phyloP scores from a whole-genome alignment of 2,329 filamentous ascomycete species.

The Phaeosphaeria sp. region DNA sequence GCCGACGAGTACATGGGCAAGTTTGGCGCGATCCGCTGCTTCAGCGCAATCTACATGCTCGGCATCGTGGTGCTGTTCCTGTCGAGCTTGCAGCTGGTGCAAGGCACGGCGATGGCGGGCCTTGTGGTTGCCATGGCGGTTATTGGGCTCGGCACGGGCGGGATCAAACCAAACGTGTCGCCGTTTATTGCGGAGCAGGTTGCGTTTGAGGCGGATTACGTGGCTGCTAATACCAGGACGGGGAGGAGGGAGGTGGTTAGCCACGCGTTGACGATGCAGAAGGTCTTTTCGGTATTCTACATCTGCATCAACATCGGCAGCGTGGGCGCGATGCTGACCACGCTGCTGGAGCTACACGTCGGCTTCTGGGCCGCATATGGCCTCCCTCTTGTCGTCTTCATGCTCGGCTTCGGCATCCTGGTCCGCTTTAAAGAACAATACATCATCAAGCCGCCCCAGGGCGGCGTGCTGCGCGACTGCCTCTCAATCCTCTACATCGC shows the following conservation, averaged over 20 bases:
- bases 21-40: slow-evolving; percentile 73
- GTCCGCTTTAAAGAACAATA: slow-evolving; percentile 43
- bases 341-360: slow-evolving; percentile 71
- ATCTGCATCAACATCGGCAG: slow-evolving; percentile 72
- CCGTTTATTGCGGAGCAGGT: slow-evolving; percentile 59
- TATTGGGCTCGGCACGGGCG: slow-evolving; percentile 77
- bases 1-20: slow-evolving; percentile 74
- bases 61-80: slow-evolving; percentile 72
- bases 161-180: slow-evolving; percentile 80
- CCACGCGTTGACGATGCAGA: slow-evolving; percentile 54
- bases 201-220: slow-evolving; percentile 46
- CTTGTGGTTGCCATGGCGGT: slow-evolving; percentile 70
- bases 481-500: slow-evolving; percentile 68
- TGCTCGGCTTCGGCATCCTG: slow-evolving; percentile 64
- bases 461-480: slow-evolving; percentile 45
- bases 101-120: slow-evolving; percentile 66
- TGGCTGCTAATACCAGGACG: too few relatives aligned
- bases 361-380: slow-evolving; percentile 75
- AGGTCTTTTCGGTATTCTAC: slow-evolving; percentile 70
- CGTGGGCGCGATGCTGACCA: slow-evolving; percentile 71
- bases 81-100: slow-evolving; percentile 69
- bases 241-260: slow-evolving; percentile 48
- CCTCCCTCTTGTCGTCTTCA: slow-evolving; percentile 70
- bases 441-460: slow-evolving; percentile 47
- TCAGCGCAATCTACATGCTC: slow-evolving; percentile 67